phyloP scores from a whole-genome alignment of 2,329 filamentous ascomycete species.

The Aspergillus amoenus region DNA sequence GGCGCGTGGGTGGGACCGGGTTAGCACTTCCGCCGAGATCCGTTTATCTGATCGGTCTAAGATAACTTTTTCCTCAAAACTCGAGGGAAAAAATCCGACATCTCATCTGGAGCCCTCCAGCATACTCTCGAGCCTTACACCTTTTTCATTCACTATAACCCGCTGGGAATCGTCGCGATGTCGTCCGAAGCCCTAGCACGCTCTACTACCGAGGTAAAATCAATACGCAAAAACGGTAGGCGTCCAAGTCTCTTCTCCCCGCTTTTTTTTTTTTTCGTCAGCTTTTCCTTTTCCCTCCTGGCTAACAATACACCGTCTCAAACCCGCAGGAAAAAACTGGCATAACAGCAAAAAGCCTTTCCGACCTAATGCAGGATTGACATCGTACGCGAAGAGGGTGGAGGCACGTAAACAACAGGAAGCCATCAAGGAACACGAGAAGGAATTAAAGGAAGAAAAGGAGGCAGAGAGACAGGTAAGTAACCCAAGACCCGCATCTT shows the following conservation, averaged over 20 bases:
- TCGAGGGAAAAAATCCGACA: conserved; percentile 14
- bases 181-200: conserved; percentile 38
- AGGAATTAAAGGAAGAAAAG: conserved; percentile 94
- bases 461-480: conserved; percentile 80
- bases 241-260: conserved; percentile 14
- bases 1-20: conserved; percentile 16
- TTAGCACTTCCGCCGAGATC: conserved; percentile 34
- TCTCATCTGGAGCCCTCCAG: conserved; percentile 1
- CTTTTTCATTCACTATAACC: neutral
- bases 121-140: neutral
- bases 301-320: conserved; percentile 20
- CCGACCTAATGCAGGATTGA: conserved; percentile 74
- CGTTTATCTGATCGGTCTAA: conserved; percentile 47
- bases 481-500: neutral
- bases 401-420: conserved; percentile 68
- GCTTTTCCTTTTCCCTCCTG: conserved; percentile 5
- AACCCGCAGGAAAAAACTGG: conserved; percentile 83
- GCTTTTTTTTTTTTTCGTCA: conserved; percentile 18
- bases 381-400: conserved; percentile 73
- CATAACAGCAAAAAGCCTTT: conserved; percentile 80
- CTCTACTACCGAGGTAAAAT: conserved; percentile 43
- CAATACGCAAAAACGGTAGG: conserved; percentile 82
- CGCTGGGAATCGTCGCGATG: conserved; percentile 39
- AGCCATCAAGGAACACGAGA: conserved; percentile 88
- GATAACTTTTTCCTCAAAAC: conserved; percentile 30